A percentile compares a stretch with the other conserved stretches of the same genome.
Conservation (phyloP, 805 yeast species). For the Saturnispora gosingensis region DNA sequence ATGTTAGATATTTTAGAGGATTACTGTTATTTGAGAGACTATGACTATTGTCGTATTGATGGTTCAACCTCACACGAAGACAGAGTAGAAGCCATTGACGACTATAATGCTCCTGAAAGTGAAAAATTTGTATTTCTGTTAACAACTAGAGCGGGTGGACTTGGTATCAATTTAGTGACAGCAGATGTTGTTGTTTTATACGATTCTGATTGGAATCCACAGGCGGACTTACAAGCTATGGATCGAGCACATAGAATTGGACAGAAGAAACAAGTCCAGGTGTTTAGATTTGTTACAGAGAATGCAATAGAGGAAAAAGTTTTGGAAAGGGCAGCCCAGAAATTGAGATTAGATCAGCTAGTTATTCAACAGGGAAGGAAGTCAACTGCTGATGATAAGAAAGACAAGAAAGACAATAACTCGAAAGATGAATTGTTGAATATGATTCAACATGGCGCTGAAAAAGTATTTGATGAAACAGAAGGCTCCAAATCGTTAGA, state of each 20-base stretch:
- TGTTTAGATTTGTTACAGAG: constrained; percentile 68
- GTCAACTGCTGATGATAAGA: constrained; percentile 10
- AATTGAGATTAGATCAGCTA: constrained; percentile 67
- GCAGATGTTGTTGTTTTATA: constrained; percentile 69
- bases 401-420: constrained; percentile 31
- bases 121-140: constrained; percentile 64
- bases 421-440: constrained; percentile 78
- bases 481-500: constrained; percentile 17
- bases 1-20: constrained; percentile 74
- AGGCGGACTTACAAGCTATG: constrained; percentile 84
- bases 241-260: constrained; percentile 87
- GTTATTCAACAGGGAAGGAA: constrained; percentile 67
- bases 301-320: constrained; percentile 80
- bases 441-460: constrained; percentile 97
- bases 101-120: constrained; percentile 66
- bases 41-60: constrained; percentile 69
- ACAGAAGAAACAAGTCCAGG: constrained; percentile 75
- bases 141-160: constrained; percentile 85
- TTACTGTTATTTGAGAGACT: constrained; percentile 62
- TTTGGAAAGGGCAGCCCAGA: constrained; percentile 73
- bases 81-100: constrained; percentile 68
- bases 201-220: constrained; percentile 87
- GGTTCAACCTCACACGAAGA: constrained; percentile 78
- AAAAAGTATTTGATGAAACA: constrained; percentile 60
- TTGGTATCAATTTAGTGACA: constrained; percentile 75